phyloP scores from a whole-genome alignment of 2,329 filamentous ascomycete genomes.

The Chalaropsis thielavioides region DNA sequence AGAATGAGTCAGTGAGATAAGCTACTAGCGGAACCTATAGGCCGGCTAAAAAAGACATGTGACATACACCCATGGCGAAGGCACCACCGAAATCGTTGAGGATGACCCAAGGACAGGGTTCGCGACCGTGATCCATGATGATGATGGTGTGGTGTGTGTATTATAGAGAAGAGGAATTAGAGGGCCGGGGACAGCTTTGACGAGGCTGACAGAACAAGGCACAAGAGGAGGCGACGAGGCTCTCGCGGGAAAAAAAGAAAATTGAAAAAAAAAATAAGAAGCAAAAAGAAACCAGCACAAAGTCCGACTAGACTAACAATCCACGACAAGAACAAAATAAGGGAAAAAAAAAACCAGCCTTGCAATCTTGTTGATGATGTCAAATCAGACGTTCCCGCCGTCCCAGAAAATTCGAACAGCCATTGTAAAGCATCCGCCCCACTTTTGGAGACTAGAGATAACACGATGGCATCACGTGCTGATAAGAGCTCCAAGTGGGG shows the following conservation, averaged over 20 bases:
- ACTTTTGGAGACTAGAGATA: neutral
- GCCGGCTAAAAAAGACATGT: neutral
- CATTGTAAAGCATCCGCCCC: neutral
- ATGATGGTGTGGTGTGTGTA: conserved; percentile 5
- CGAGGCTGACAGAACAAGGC: neutral
- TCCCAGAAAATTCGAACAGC: conserved; percentile 4
- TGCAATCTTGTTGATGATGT: conserved; percentile 5
- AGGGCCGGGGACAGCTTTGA: neutral
- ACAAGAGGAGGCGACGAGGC: neutral
- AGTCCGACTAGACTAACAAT: neutral
- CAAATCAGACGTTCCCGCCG: neutral
- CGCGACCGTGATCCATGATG: conserved; percentile 83
- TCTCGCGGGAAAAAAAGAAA: neutral
- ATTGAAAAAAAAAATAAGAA: neutral
- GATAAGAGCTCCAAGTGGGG: neutral
- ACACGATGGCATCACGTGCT: neutral
- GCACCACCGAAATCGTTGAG: conserved; percentile 96
- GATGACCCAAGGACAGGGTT: conserved; percentile 93
- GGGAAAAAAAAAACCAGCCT: neutral
- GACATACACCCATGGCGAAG: conserved; percentile 82
- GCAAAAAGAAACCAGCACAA: conserved; percentile 2
- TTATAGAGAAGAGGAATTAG: neutral
- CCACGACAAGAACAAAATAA: neutral
- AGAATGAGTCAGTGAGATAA: conserved; percentile 20
- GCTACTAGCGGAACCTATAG: neutral